phyloP scores from a whole-genome alignment of 2,329 filamentous ascomycete genomes.

The Nigrospora sphaerica region DNA sequence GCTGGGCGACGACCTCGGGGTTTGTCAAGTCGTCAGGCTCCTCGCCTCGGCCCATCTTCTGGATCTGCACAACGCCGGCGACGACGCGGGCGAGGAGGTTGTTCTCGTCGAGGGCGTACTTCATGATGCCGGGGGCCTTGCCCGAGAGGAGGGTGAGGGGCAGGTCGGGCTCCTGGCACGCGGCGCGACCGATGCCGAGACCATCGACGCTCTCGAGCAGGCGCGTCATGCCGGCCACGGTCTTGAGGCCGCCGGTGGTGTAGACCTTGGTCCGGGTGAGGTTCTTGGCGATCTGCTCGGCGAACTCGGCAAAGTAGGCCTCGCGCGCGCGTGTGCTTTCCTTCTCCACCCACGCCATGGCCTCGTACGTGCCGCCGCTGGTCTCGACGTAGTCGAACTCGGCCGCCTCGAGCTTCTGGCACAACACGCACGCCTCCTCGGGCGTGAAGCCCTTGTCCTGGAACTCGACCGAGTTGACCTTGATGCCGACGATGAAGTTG shows the following conservation, averaged over 20 bases:
- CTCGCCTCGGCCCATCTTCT: constrained; percentile 12
- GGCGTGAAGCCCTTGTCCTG: constrained; percentile 42
- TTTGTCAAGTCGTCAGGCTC: constrained; percentile 31
- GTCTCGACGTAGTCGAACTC: constrained; percentile 52
- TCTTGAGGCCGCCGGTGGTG: constrained; percentile 47
- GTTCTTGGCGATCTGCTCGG: constrained; percentile 36
- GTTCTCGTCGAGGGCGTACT: constrained; percentile 36
- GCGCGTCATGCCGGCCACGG: constrained; percentile 44
- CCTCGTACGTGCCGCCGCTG: constrained; percentile 51
- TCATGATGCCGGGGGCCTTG: constrained; percentile 38
- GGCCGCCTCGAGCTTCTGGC: constrained; percentile 38
- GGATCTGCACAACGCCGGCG: constrained; percentile 40
- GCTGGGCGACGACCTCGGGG: constrained; percentile 17
- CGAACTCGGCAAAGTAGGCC: constrained; percentile 52
- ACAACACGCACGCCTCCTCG: constrained; percentile 41
- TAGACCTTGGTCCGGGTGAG: constrained; percentile 43
- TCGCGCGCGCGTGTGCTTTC: constrained; percentile 48
- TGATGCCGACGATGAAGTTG: constrained; percentile 44
- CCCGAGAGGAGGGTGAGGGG: constrained; percentile 36
- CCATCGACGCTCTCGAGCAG: constrained; percentile 47
- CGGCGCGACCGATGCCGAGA: constrained; percentile 45
- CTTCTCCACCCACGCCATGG: constrained; percentile 32
- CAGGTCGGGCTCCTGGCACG: constrained; percentile 40
- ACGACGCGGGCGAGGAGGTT: constrained; percentile 37
- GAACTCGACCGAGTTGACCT: constrained; percentile 52